Evolutionary conservation across 2,329 filamentous ascomycete species (phyloP), one percentile per base, ranked within the genome.

Genomic region (Epicoccum sorghinum): DNA sequence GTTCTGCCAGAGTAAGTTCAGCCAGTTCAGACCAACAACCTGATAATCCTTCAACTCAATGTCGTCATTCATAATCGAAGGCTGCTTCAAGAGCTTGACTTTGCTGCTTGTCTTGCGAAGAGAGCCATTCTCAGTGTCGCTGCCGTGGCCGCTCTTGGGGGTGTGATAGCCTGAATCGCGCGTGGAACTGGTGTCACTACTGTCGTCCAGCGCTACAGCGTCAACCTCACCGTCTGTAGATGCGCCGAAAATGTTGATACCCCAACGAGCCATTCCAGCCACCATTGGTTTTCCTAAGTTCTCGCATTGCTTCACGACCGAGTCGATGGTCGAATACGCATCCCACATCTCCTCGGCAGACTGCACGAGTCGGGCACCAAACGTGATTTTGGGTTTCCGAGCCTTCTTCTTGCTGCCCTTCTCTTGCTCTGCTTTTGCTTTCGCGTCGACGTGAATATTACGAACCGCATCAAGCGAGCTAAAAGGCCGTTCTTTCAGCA

Each of bases 1-100:
- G 53, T 90, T 87, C 47, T 87, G 82, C 77, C 91, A 96, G 12
- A 99, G 82, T 40, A 98, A 77, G 50, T 88, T 86, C 68, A 99
- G 83, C 95, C 95, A 99, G 70, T 98, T 98, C 46, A 99, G 83
- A 4, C 95, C 95, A 27, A 96, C 91, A 18, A 98, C 78, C 71
- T 99, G 95, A 68, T 97, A 98, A 32, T 95, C 88, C 71, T 98
- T 97, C 80, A 99, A 86, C 35, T 83, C 80, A 51, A 93, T 84
- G 49, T 89, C 84, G 0, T 88, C 82, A 27, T 85, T 84, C 90
- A 99, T 95, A 47, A 88, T 83, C 4, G 81, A 76, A 0, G 95
- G 95, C 72, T 98, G 90, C 30, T 82, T 76, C 36, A 88, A 76
- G 47, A 84, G 79, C 45, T 74, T 74, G 22, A 72, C 60, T 47